Conservation (phyloP, 129 eudicot genomes). For the Silybum marianum region DNA sequence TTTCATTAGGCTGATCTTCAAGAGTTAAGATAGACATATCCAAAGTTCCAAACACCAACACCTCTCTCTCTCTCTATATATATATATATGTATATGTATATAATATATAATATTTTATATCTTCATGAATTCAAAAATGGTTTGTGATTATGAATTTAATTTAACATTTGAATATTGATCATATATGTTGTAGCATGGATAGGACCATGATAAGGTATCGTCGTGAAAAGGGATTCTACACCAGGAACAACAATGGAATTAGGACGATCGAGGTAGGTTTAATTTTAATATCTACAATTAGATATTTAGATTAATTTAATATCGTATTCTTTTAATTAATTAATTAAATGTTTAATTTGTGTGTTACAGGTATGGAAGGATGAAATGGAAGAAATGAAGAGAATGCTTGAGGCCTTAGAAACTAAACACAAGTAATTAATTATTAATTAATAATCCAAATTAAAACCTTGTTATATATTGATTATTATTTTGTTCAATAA, state of each 20-base stretch:
- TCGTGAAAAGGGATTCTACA: conserved; percentile 39
- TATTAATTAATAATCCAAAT: background rate
- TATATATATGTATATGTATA: too few species aligned
- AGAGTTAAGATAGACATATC: too few species aligned
- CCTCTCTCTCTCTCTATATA: too few species aligned
- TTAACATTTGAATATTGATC: background rate
- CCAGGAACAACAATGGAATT: conserved; percentile 26
- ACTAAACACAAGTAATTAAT: conserved; percentile 39
- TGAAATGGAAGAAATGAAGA: conserved; percentile 52
- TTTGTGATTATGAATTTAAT: background rate
- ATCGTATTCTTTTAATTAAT: too few species aligned
- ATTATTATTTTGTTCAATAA: background rate
- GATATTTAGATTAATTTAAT: background rate
- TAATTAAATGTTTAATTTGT: background rate
- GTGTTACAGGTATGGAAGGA: conserved; percentile 45
- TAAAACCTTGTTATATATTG: background rate
- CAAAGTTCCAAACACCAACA: too few species aligned
- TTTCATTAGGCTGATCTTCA: too few species aligned
- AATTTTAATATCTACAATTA: background rate
- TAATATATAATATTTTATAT: too few species aligned
- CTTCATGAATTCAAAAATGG: background rate
- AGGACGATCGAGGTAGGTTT: conserved; percentile 37
- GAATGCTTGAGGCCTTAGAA: conserved; percentile 44
- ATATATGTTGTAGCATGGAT: conserved; percentile 29
- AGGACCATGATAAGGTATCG: conserved; percentile 52